Evolutionary conservation across 2,329 filamentous ascomycete species (phyloP), one percentile per base, ranked within the genome.

Genomic region (Arthrobotrys pseudoclavata): DNA sequence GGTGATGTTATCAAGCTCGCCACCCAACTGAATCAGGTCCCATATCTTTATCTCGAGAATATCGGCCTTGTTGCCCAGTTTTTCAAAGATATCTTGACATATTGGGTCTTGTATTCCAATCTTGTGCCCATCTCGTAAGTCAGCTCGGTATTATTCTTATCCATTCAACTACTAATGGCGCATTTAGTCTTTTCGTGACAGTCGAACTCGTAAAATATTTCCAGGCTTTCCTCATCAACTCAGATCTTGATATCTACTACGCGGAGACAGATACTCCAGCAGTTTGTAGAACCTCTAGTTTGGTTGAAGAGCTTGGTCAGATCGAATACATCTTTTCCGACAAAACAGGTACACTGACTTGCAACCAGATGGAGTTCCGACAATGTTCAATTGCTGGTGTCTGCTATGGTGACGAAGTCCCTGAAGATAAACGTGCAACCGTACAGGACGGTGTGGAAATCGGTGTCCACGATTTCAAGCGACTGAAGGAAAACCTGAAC

Each of bases 241-340:
- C 94, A 70, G 96, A 99, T 83, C 87, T 99, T 70, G 96, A 99
- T 83, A 99, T 99, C 81, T 99, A 99, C 85, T 93, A 99, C 83
- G 92, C 97, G 82, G 92, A 93, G 83, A 97, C 91, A 0, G 94
- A 99, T 82, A 99, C 95, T 0, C 94, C 96, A 12, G 94, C 96
- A 4, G 97, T 96, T 80, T 99, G 96, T 84, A 90, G 96, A 81
- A 99, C 96, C 0, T 98, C 95, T 1, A 97, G 94, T 80, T 86
- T 99, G 83, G 96, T 99, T 10, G 96, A 99, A 85, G 96, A 99
- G 83, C 86, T 99, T 52, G 96, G 96, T 69, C 97, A 98, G 88
- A 96, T 99, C 52, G 96, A 98, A 82, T 99, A 96, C 82, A 96
- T 99, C 79, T 99, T 99, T 84, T 97, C 94, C 0, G 95, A 98